Base-by-base conservation (phyloP, 2,329 filamentous ascomycete species). In the Arthrobotrys conoides region DNA sequence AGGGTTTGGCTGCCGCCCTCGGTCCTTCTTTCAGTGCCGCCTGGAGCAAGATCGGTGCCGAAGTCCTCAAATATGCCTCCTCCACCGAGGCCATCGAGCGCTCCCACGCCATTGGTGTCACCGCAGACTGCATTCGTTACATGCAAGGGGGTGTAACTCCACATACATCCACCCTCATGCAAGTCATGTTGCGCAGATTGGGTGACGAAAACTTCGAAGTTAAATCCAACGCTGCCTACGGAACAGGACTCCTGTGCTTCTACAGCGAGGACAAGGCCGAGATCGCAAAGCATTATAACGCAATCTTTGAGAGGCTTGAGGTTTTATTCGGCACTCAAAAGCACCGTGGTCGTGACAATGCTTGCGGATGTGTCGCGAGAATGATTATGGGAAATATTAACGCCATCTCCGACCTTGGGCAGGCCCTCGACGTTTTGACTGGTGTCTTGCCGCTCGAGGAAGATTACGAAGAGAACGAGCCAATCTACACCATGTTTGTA, bases 31-130 rank as follows among this genome's bases (percentile, higher is more conserved):
- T 97, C 83, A 88, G 88, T 71, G 92, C 97, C 86, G 87, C 97
- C 80, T 98, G 94, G 93, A 96, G 97, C 88, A 91, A 97, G 82
- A 97, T 97, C 81, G 93, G 97, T 87, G 95, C 96, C 88, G 92
- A 92, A 44, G 88, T 98, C 82, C 87, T 97, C 83, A 95, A 93
- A 86, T 96, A 94, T 82, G 91, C 93, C 66, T 92, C 91, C 84
- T 95, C 93, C 80, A 91, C 91, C 81, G 94, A 97, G 85, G 88
- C 91, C 61, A 90, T 93, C 44, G 95, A 98, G 87, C 92, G 96
- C 67, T 94, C 92, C 38, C 94, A 94, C 20, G 92, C 94, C 59
- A 92, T 97, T 20, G 96, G 96, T 82, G 93, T 95, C 69, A 92
- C 98, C 80, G 95, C 95, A 27, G 95, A 98, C 87, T 93, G 93